Evolutionary conservation across 768 basidiomycete species (phyloP).

Genomic region (Cystobasidium onofrii): DNA sequence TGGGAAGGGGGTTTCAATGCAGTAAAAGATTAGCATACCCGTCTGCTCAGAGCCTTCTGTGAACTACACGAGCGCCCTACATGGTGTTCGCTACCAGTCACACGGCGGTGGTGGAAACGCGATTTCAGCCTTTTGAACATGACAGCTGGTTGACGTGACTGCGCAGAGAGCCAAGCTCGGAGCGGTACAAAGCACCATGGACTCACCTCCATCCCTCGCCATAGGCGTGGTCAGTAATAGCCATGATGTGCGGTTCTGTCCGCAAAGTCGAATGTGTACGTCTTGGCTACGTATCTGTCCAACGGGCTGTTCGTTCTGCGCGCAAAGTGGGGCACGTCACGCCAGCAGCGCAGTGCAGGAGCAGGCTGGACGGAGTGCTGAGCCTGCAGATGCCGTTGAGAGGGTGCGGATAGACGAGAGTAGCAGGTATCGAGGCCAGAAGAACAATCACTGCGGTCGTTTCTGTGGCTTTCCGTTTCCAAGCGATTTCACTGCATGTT

Average conservation of each 20-base stretch:
- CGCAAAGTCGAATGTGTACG: background rate
- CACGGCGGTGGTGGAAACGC: background rate
- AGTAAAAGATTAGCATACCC: background rate
- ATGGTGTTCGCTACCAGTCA: background rate
- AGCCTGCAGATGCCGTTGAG: too few species aligned
- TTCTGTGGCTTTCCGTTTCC: too few species aligned
- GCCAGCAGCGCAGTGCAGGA: too few species aligned
- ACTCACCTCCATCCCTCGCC: constrained; percentile 3
- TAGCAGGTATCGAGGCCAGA: too few species aligned
- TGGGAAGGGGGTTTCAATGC: background rate
- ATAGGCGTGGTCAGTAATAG: background rate
- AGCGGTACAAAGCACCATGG: too few species aligned
- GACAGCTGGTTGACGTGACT: background rate
- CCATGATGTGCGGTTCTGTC: background rate
- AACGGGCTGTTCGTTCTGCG: background rate
- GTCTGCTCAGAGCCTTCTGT: background rate
- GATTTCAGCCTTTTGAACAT: background rate
- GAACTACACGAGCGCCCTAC: background rate
- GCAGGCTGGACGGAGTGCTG: too few species aligned
- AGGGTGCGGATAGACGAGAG: too few species aligned
- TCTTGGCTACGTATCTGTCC: background rate
- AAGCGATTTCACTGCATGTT: too few species aligned
- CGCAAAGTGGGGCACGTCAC: background rate
- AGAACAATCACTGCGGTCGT: too few species aligned
- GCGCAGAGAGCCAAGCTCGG: too few species aligned